Base-by-base conservation (phyloP, 345 rosid species). In the Adansonia digitata region DNA sequence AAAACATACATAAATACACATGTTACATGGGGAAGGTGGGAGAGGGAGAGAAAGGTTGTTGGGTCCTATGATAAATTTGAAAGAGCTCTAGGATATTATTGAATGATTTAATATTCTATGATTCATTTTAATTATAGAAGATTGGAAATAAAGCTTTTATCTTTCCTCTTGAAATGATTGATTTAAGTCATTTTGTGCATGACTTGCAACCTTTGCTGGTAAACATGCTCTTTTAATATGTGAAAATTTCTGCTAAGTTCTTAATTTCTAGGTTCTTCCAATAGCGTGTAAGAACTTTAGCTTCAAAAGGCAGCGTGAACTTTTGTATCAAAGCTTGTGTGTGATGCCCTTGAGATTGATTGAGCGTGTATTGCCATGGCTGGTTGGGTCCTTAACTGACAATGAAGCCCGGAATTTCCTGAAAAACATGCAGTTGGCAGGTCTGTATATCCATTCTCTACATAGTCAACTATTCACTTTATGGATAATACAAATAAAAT, bases 341-440 rank as follows among this genome's bases (percentile, higher is more conserved):
- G 80, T 91, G 77, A 93, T 93, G 97, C 98, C 98, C 35, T 77
- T 93, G 78, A 91, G 91, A 82, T 80, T 91, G 86, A 93, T 88
- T 82, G 98, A 93, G 73, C 88, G 89, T 56, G 93, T 91, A 68
- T 88, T 93, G 82, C 98, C 98, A 42, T 93, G 98, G 97, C 78
- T 93, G 74, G 80, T 89, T 77, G 91, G 92, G 61, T 84, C 92
- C 57, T 81, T 89, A 77, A 81, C 86, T 59, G 92, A 90, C 79
- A 81, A 79, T 51, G 98, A 91, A 85, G 95, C 95, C 74, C 86
- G 78, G 75, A 84, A 72, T 73, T 82, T 93, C 83, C 90, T 93
- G 39, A 82, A 81, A 66, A 93, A 93, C 84, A 84, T 93, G 87
- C 91, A 86, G 70, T 84, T 85, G 71, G 97, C 93, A 84, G 98